Percentiles rank a stretch among this genome's conserved stretches.
Evolutionary conservation across 345 rosid genomes (phyloP).

Genomic region (Anacardium occidentale): DNA sequence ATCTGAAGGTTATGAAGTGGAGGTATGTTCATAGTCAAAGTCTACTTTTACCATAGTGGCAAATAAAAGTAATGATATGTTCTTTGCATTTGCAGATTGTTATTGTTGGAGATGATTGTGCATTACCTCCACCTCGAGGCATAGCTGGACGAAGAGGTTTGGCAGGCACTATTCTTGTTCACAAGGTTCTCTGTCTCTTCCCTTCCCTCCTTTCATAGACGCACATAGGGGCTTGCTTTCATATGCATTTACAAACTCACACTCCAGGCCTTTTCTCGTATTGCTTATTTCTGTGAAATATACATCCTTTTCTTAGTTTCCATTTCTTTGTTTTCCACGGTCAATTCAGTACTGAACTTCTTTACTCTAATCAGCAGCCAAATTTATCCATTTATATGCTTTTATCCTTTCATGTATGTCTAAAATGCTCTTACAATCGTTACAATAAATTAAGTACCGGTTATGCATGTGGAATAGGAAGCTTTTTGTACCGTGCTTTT

Average conservation of each 20-base stretch:
- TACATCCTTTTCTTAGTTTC: neutral
- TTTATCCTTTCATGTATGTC: neutral
- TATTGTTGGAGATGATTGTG: constrained; percentile 97
- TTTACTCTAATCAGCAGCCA: neutral
- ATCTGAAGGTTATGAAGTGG: constrained; percentile 93
- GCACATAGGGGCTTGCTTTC: neutral
- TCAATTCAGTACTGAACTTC: neutral
- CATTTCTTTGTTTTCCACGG: neutral
- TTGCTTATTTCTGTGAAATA: neutral
- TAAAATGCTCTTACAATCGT: neutral
- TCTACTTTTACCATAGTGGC: neutral
- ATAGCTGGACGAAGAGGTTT: constrained; percentile 90
- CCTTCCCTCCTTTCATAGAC: neutral
- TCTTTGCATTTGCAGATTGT: constrained; percentile 58
- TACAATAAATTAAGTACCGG: neutral
- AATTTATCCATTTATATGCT: neutral
- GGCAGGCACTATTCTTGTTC: constrained; percentile 89
- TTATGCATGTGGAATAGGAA: constrained; percentile 1
- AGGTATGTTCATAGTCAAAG: constrained; percentile 44
- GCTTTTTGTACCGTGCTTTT: neutral
- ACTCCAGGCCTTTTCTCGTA: neutral
- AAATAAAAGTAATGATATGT: constrained; percentile 7
- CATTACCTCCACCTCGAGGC: constrained; percentile 92
- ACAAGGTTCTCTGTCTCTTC: constrained; percentile 60
- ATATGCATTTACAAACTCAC: neutral